phyloP scores from a whole-genome alignment of 495 filamentous ascomycete genomes.

The Podospora comata region DNA sequence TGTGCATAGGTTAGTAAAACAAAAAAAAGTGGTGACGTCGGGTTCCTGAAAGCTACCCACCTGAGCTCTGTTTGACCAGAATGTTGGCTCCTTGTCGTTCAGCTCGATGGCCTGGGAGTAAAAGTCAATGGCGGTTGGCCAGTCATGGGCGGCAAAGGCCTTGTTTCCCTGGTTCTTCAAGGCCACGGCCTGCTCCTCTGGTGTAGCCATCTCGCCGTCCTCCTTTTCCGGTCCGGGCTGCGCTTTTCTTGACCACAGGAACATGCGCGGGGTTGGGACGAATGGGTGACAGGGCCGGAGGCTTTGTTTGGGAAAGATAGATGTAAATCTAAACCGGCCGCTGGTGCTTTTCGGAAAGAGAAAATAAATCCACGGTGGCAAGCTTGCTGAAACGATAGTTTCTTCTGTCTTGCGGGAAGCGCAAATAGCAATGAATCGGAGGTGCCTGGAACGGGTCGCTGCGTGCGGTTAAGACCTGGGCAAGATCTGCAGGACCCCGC shows the following conservation, averaged over 20 bases:
- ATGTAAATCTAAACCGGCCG: background rate
- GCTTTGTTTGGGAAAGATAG: background rate
- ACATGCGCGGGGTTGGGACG: constrained; percentile 7
- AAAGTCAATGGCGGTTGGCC: constrained; percentile 75
- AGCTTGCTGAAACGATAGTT: constrained; percentile 10
- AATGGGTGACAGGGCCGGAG: background rate
- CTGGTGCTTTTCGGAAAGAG: background rate
- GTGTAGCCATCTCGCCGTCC: constrained; percentile 30
- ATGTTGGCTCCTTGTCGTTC: constrained; percentile 79
- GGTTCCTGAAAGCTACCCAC: constrained; percentile 47
- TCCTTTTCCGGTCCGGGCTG: constrained; percentile 17
- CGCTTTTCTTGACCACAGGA: constrained; percentile 19
- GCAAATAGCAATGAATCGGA: constrained; percentile 8
- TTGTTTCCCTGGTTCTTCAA: constrained; percentile 94
- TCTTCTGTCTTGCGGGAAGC: constrained; percentile 16
- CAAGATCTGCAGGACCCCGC: constrained; percentile 11
- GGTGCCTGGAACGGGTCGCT: constrained; percentile 7
- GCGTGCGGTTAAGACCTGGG: constrained; percentile 6
- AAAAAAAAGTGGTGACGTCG: background rate
- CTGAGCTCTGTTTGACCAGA: constrained; percentile 92
- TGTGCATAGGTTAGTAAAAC: too few species aligned
- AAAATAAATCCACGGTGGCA: constrained; percentile 7
- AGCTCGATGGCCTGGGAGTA: constrained; percentile 89
- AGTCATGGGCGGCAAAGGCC: constrained; percentile 84
- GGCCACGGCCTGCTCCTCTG: constrained; percentile 62